Percentiles rank a stretch among this genome's conserved stretches.
Evolutionary conservation across 2,329 filamentous ascomycete genomes (phyloP).

Genomic region (Aspergillus alliaceus): DNA sequence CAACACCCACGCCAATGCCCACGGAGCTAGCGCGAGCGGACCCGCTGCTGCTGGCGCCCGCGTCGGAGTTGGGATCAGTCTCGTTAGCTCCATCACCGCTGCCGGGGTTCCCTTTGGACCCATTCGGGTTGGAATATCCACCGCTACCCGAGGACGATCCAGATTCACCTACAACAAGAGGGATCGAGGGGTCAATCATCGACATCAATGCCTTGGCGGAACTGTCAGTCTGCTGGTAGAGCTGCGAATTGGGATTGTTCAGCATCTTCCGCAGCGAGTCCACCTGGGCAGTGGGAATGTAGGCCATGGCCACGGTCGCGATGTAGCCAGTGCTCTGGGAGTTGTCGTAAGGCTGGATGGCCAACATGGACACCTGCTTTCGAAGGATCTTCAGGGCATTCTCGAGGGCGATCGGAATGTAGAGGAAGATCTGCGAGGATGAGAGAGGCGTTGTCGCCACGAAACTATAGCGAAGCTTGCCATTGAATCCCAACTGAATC

Average conservation of each 20-base stretch:
- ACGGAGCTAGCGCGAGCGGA: constrained; percentile 50
- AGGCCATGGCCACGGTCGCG: constrained; percentile 75
- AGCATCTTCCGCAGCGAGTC: constrained; percentile 68
- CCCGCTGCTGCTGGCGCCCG: constrained; percentile 48
- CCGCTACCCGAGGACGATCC: constrained; percentile 45
- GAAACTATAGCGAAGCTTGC: constrained; percentile 79
- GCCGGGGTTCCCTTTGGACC: constrained; percentile 45
- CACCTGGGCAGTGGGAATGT: constrained; percentile 71
- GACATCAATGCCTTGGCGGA: constrained; percentile 72
- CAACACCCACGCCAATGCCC: constrained; percentile 73
- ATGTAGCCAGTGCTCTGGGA: constrained; percentile 67
- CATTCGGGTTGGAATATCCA: constrained; percentile 19
- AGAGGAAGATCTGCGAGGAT: constrained; percentile 80
- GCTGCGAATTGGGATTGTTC: constrained; percentile 65
- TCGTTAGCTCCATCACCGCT: constrained; percentile 41
- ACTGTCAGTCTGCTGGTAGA: constrained; percentile 70
- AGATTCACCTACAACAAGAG: constrained; percentile 57
- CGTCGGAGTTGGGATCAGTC: constrained; percentile 41
- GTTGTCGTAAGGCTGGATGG: constrained; percentile 76
- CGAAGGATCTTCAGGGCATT: constrained; percentile 55
- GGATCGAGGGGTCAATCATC: constrained; percentile 82
- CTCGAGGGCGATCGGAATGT: constrained; percentile 69
- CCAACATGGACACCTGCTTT: constrained; percentile 64
- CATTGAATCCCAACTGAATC: constrained; percentile 83
- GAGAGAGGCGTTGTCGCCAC: constrained; percentile 71